Evolutionary conservation across 192 early-diverging fungal species (phyloP).

Genomic region (Linnemannia exigua): DNA sequence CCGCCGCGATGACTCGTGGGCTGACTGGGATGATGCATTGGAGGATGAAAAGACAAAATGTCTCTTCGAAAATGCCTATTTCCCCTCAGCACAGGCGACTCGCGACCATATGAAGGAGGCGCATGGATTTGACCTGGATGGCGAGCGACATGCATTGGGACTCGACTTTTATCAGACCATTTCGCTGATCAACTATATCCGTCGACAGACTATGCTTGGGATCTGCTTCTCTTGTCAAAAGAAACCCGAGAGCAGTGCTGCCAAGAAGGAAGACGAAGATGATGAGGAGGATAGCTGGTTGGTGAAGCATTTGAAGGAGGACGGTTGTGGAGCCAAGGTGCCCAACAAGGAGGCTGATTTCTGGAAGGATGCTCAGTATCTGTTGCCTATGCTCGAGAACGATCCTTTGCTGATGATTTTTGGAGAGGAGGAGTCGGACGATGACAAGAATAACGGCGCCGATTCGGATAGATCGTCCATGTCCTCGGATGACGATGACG

Average conservation of each 20-base stretch:
- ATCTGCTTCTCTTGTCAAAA: constrained; percentile 80
- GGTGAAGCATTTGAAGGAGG: constrained; percentile 73
- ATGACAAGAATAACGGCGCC: constrained; percentile 60
- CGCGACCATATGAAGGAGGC: constrained; percentile 79
- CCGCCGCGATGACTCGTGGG: constrained; percentile 77
- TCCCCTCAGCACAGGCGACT: constrained; percentile 70
- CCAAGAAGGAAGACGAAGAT: constrained; percentile 2
- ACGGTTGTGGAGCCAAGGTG: constrained; percentile 65
- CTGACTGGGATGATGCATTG: constrained; percentile 84
- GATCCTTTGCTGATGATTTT: constrained; percentile 89
- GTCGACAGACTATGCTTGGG: constrained; percentile 71
- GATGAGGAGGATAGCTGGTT: constrained; percentile 51
- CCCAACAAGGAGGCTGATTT: constrained; percentile 67
- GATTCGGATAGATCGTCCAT: constrained; percentile 18
- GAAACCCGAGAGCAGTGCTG: constrained; percentile 58
- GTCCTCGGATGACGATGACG: constrained; percentile 3
- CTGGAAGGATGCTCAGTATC: constrained; percentile 84
- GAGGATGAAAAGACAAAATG: constrained; percentile 79
- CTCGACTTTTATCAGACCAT: constrained; percentile 92
- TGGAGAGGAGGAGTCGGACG: constrained; percentile 76
- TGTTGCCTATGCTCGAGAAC: constrained; percentile 86
- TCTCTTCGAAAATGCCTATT: constrained; percentile 81
- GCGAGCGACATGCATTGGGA: constrained; percentile 61
- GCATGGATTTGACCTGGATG: constrained; percentile 84
- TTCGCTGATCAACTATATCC: constrained; percentile 88